Percentiles rank a stretch among this genome's conserved stretches.
Evolutionary conservation across 257 asterid species (phyloP).

Genomic region (Anisodus acutangulus): DNA sequence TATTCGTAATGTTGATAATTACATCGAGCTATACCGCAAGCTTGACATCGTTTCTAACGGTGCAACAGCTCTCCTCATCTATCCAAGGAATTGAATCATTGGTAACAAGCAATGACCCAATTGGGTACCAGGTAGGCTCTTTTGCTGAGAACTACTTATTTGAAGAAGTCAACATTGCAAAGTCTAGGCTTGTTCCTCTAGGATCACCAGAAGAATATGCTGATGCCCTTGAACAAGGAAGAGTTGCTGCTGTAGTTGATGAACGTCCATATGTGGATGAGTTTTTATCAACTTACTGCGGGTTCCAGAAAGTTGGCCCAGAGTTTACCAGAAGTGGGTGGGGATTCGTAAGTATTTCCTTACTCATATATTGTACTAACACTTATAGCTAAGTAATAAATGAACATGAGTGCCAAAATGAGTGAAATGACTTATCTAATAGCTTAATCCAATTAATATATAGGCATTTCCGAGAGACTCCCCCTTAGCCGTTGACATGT

Average conservation of each 20-base stretch:
- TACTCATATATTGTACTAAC: background rate
- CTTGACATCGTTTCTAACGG: constrained; percentile 78
- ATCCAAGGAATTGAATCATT: constrained; percentile 75
- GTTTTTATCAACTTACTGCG: constrained; percentile 67
- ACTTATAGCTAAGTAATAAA: background rate
- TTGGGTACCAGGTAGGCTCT: constrained; percentile 80
- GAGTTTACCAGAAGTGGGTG: constrained; percentile 78
- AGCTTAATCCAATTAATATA: background rate
- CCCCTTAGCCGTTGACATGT: constrained; percentile 45
- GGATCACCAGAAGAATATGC: constrained; percentile 77
- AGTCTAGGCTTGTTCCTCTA: constrained; percentile 71
- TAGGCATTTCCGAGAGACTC: constrained; percentile 51
- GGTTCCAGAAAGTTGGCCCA: constrained; percentile 62
- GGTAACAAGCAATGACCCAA: constrained; percentile 59
- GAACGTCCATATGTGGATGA: constrained; percentile 74
- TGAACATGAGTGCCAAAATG: constrained; percentile 21
- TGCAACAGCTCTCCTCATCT: constrained; percentile 69
- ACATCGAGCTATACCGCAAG: constrained; percentile 84
- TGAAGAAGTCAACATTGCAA: constrained; percentile 68
- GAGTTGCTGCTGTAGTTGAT: constrained; percentile 73
- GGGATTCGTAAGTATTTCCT: constrained; percentile 73
- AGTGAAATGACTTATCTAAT: constrained; percentile 12
- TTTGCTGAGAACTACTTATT: constrained; percentile 65
- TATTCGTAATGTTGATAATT: constrained; percentile 73
- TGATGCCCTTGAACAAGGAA: constrained; percentile 56